Percentiles rank a stretch among this genome's conserved stretches.
Evolutionary conservation across 129 eudicot genomes (phyloP).

Genomic region (Flaveria linearis): DNA sequence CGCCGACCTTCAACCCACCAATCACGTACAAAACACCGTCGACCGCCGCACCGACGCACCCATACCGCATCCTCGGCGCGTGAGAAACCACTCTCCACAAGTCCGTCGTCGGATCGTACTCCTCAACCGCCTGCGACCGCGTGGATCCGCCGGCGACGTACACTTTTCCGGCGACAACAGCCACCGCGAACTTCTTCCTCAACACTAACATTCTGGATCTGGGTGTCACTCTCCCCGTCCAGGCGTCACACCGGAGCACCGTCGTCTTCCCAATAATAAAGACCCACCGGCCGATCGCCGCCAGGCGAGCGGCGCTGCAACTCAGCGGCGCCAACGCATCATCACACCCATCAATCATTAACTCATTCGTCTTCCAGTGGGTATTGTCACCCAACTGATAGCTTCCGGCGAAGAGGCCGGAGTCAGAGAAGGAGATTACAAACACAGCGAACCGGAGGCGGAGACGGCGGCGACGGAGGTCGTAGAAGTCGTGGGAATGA

Average conservation of each 20-base stretch:
- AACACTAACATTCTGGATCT: constrained; percentile 48
- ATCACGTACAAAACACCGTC: constrained; percentile 74
- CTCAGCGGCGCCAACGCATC: too few species aligned
- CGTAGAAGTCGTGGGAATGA: constrained; percentile 48
- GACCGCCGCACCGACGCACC: constrained; percentile 63
- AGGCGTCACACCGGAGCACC: constrained; percentile 62
- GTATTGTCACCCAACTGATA: constrained; percentile 34
- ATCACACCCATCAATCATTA: not conserved
- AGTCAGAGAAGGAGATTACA: constrained; percentile 49
- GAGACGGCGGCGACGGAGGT: constrained; percentile 59
- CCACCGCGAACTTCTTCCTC: constrained; percentile 78
- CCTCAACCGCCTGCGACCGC: constrained; percentile 64
- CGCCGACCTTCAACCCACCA: constrained; percentile 70
- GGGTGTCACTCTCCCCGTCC: constrained; percentile 52
- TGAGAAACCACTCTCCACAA: constrained; percentile 66
- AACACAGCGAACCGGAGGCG: constrained; percentile 58
- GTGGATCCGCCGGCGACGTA: constrained; percentile 78
- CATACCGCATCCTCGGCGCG: constrained; percentile 79
- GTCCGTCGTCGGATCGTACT: constrained; percentile 53
- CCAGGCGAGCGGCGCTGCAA: constrained; percentile 36
- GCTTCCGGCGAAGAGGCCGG: constrained; percentile 38
- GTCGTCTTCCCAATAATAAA: constrained; percentile 55
- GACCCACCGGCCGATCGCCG: constrained; percentile 56
- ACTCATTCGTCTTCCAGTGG: constrained; percentile 46
- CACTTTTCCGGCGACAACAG: constrained; percentile 52